Evolutionary conservation across 768 basidiomycete species (phyloP), one percentile per base, ranked within the genome.

Genomic region (Lactifluus rugatus): DNA sequence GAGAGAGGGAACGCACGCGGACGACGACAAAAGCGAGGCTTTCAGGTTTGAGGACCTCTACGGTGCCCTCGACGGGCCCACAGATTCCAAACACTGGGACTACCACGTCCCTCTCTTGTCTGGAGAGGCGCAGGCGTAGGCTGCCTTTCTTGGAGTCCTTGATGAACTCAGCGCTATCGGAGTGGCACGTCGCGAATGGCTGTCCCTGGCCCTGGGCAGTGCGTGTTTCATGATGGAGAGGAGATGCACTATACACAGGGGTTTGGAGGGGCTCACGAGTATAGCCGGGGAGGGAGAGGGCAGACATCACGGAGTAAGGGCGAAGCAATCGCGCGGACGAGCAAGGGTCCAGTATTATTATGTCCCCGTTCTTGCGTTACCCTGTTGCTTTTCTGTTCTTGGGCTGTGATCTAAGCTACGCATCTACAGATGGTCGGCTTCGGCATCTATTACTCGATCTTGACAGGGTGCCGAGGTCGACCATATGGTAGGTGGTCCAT

Each of bases 141-240:
- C 42, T 52, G 1, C 64, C 64, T 9, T 28, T 28, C 28, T 54
- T 65, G 23, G 58, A 60, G 7, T 63, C 62, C 26, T 65, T 65
- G 28, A 63, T 32, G 26, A 65, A 65, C 42, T 58, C 58, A 3
- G 51, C 47, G 21, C 17, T 28, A 7, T 17, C 16, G 6, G 19
- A 19, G 10, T 26, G 23, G 2, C 16, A 37, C 5, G 14, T 8
- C 6, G 47, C 5, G 51, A 39, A 46, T 4, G 39, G 17, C 0
- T 28, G 11, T 8, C 46, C n/a, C 16, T 28, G 34, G 0, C 44
- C 48, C 6, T 42, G 55, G 17, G 60, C 25, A 26, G 55, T n/a
- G 2, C 58, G 47, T 11, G 47, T 52, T 28, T 65, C 62, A 13
- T 60, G 9, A 31, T 6, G 11, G 19, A 28, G 23, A 48, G 58